Conservation (phyloP, 768 basidiomycete species). For the Lactifluus echinatus region DNA sequence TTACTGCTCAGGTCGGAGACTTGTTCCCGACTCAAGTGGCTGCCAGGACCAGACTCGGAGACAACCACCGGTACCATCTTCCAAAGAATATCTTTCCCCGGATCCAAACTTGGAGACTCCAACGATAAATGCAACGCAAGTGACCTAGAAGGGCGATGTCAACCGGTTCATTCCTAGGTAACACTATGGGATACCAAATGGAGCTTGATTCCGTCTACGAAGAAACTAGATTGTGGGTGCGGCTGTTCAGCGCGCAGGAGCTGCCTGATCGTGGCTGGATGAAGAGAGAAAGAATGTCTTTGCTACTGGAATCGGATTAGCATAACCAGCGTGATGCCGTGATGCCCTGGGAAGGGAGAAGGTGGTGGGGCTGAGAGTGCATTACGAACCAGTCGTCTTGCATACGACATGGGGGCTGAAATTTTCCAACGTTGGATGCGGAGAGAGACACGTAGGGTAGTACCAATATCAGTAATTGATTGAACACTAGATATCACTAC, state of each 20-base stretch:
- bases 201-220: constrained; percentile 11
- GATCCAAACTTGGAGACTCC: constrained; percentile 14
- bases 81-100: constrained; percentile 22
- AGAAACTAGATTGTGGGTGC: constrained; percentile 3
- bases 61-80: constrained; percentile 31
- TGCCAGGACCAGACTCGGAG: constrained; percentile 2
- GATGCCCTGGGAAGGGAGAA: background rate
- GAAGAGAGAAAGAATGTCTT: constrained; percentile 18
- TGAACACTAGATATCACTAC: background rate
- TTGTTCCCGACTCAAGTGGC: background rate
- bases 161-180: background rate
- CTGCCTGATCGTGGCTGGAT: constrained; percentile 52
- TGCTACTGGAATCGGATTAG: background rate
- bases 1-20: background rate
- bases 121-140: constrained; percentile 40
- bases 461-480: background rate
- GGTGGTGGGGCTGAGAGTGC: background rate
- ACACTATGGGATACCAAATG: constrained; percentile 2
- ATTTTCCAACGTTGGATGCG: background rate
- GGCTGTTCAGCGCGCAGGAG: constrained; percentile 31
- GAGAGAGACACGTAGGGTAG: background rate
- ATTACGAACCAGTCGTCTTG: background rate
- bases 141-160: constrained; percentile 28
- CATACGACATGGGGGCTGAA: background rate
- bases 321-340: background rate